Evolutionary conservation across 176 grass and related monocot species (phyloP).

Genomic region (Melocanna baccifera): DNA sequence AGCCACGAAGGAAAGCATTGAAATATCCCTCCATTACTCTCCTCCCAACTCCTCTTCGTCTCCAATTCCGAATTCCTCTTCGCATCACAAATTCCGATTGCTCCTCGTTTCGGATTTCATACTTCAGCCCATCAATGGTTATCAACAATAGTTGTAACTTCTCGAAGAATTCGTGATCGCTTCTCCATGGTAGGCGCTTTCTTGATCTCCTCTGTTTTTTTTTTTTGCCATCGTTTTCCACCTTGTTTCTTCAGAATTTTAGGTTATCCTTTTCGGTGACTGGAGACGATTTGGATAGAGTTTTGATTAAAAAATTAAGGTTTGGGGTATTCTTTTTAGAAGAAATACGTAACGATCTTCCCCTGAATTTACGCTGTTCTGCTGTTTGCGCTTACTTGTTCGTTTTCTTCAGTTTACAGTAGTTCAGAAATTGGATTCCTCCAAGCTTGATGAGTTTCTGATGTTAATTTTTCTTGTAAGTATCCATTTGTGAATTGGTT

Average conservation of each 20-base stretch:
- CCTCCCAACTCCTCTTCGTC: constrained; percentile 17
- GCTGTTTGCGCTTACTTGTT: constrained; percentile 6
- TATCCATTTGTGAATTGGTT: background rate
- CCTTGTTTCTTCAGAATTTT: background rate
- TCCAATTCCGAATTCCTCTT: constrained; percentile 6
- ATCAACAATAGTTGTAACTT: background rate
- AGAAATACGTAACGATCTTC: background rate
- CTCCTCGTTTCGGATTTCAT: background rate
- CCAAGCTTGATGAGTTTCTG: background rate
- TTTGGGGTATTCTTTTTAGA: background rate
- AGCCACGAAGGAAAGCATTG: constrained; percentile 25
- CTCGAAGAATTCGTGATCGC: constrained; percentile 4
- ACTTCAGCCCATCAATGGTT: constrained; percentile 2
- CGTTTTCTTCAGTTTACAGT: background rate
- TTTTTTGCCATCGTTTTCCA: background rate
- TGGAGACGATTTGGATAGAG: background rate
- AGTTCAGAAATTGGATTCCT: background rate
- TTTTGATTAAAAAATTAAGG: background rate
- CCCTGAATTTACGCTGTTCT: constrained; percentile 21
- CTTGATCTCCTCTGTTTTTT: constrained; percentile 29
- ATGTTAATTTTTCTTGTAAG: background rate
- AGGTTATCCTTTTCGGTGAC: background rate
- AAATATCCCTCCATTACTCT: constrained; percentile 39
- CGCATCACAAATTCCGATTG: constrained; percentile 6
- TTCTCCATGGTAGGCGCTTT: constrained; percentile 43